Percentiles rank a stretch among this genome's conserved stretches.
Conservation (phyloP, 1,284 basidiomycete species). For the Cryptococcus sp. region DNA sequence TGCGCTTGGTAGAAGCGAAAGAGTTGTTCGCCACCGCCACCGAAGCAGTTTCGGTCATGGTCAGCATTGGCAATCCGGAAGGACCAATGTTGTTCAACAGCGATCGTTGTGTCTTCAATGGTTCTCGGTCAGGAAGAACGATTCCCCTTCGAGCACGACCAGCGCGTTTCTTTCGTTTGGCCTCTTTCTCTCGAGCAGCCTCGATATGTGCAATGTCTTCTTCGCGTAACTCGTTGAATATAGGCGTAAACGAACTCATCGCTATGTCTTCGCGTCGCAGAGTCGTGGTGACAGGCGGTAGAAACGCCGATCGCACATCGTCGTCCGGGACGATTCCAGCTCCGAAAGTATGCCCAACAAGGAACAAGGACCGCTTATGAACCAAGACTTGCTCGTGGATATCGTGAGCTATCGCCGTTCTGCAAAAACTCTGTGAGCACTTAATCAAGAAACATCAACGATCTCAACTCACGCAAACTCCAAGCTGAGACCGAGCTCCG, state of each 20-base stretch:
- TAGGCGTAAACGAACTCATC: constrained; percentile 73
- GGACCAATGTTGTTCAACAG: constrained; percentile 59
- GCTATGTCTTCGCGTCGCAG: constrained; percentile 74
- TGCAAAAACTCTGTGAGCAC: constrained; percentile 41
- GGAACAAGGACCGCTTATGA: constrained; percentile 88
- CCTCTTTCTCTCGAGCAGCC: constrained; percentile 89
- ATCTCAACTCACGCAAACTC: constrained; percentile 76
- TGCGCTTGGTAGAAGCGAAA: constrained; percentile 67
- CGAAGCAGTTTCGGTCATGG: constrained; percentile 28
- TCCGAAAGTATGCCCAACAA: constrained; percentile 83
- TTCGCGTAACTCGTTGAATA: constrained; percentile 83
- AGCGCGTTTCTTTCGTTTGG: constrained; percentile 74
- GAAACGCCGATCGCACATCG: constrained; percentile 84
- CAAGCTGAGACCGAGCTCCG: constrained; percentile 84
- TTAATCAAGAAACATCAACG: background rate
- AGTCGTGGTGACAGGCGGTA: constrained; percentile 70
- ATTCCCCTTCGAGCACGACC: constrained; percentile 87
- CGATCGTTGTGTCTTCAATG: constrained; percentile 86
- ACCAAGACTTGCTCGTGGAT: constrained; percentile 94
- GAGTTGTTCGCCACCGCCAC: constrained; percentile 43
- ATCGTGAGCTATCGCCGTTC: constrained; percentile 90
- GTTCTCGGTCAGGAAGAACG: constrained; percentile 87
- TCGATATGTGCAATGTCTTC: constrained; percentile 86
- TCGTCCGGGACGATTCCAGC: constrained; percentile 81
- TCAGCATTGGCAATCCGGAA: constrained; percentile 27